These are phyloP conservation scores for Aureobasidium sp. DNA, from an alignment of 2,329 filamentous ascomycete genomes.

Conservation along the genomic window DNA sequence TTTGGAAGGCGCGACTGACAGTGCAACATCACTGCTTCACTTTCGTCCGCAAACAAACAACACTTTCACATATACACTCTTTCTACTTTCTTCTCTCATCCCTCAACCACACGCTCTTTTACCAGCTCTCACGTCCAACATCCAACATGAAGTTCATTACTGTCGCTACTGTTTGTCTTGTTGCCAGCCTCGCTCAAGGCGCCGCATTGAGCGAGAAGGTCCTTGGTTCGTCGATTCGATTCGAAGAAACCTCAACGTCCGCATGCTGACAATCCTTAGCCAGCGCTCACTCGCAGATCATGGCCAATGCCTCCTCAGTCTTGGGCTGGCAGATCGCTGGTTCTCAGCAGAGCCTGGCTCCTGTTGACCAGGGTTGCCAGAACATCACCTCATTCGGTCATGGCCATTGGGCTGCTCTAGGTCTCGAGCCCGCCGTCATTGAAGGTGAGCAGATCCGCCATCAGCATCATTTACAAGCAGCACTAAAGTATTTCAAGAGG, in stretches of 20 bases:
- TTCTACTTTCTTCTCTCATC: not conserved
- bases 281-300: slow-evolving; percentile 8
- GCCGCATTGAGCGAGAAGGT: not conserved
- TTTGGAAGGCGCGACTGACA: not conserved
- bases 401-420: slow-evolving; percentile 21
- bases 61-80: not conserved
- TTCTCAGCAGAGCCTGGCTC: slow-evolving; percentile 15
- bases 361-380: slow-evolving; percentile 19
- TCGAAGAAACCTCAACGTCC: not conserved
- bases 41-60: not conserved
- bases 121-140: not conserved
- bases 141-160: not conserved
- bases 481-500: not conserved
- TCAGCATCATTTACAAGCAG: not conserved
- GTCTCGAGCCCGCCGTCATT: slow-evolving; percentile 20
- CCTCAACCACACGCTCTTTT: not conserved
- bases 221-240: not conserved
- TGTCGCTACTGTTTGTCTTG: not conserved
- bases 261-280: not conserved
- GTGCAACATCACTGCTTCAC: not conserved
- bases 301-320: slow-evolving; percentile 22
- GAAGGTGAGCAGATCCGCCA: not conserved
- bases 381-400: slow-evolving; percentile 19
- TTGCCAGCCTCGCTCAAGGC: not conserved
- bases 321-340: slow-evolving; percentile 28